Percentiles rank a stretch among this genome's conserved stretches.
Conservation (phyloP, 306 rosid genomes). For the Astragalus membranaceus region DNA sequence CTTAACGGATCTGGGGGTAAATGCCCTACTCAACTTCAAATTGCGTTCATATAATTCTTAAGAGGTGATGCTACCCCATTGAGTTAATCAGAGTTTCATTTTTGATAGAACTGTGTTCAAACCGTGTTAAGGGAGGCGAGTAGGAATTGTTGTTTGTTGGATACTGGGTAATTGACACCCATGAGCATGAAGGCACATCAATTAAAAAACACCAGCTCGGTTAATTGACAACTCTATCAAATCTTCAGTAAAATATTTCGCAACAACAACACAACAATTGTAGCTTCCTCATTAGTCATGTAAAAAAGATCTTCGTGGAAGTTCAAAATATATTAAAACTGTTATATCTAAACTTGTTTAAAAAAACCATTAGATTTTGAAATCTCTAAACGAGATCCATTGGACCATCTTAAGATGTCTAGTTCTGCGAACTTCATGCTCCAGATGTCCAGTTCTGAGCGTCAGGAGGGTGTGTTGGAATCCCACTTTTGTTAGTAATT, state of each 20-base stretch:
- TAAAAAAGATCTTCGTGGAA: background rate
- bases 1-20: background rate
- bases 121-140: background rate
- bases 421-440: too few relatives aligned
- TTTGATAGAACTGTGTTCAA: background rate
- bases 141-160: background rate
- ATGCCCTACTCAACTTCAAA: background rate
- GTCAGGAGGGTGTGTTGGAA: too few relatives aligned
- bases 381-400: too few relatives aligned
- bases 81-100: background rate
- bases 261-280: background rate
- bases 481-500: too few relatives aligned
- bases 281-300: background rate
- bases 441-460: too few relatives aligned
- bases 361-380: too few relatives aligned
- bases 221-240: background rate
- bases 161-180: background rate
- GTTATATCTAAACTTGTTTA: too few relatives aligned
- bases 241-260: background rate
- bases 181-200: background rate
- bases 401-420: too few relatives aligned
- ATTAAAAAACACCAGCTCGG: background rate
- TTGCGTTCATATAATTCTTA: slow-evolving; percentile 1
- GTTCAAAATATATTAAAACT: background rate
- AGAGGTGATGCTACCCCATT: background rate